Evolutionary conservation across 2,329 filamentous ascomycete genomes (phyloP), one percentile per base, ranked within the genome.

Genomic region (Akanthomyces lecanii): DNA sequence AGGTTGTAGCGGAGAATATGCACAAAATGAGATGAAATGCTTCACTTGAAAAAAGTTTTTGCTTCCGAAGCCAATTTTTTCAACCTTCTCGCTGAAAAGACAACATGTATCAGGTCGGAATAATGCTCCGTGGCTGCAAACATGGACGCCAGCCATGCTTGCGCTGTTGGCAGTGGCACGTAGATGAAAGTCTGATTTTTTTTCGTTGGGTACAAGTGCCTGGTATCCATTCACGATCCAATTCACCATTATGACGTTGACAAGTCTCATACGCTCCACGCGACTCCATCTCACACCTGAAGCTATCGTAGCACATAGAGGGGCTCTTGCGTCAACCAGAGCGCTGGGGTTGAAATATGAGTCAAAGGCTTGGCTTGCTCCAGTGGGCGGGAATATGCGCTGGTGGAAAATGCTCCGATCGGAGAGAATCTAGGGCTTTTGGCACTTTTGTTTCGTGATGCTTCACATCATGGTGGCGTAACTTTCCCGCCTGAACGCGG

Each of bases 391-490:
- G 11, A 48, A 48, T 25, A 48, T 10, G 21, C 18, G n/a, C 14
- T 52, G 2, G 14, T 30, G 23, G 14, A 33, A 33, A 3, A n/a
- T 16, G 14, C 5, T n/a, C 16, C 18, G 48, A 52, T 52, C 16
- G 18, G 14, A 52, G 48, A 23, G 14, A 33, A 16, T 23, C 18
- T 25, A 18, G 5, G 14, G 28, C 18, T n/a, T 2, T 3, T 3
- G 12, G 7, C 16, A 11, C 21, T 28, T 50, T 21, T 21, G 21
- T 11, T 3, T 42, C 56, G 36, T 6, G 45, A 59, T 51, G 56
- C 45, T 42, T 51, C 33, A 30, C 45, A 51, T 59, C 44, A 59
- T 36, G 33, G 36, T 51, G 56, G 56, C 33, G 33, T 42, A 45
- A 28, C n/a, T 47, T 21, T 21, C 23, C 21, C 45, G 23, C 42